Evolutionary conservation across 2,329 filamentous ascomycete genomes (phyloP), one percentile per base, ranked within the genome.

Genomic region (Sporothrix variecibatus): DNA sequence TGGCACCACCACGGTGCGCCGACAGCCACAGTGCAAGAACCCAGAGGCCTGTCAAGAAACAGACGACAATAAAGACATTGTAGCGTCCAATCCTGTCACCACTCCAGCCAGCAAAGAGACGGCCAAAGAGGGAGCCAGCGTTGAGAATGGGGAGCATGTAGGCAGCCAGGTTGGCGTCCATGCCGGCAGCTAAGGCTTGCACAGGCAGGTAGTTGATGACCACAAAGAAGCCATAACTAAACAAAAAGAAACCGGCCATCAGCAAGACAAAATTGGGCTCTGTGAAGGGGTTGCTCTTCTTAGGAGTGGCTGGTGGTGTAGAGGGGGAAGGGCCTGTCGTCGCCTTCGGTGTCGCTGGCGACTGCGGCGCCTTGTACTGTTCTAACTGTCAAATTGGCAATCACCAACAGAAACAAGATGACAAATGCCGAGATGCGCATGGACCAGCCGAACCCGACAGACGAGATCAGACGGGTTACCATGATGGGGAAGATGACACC

Each of bases 31-130:
- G 80, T 38, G 80, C 84, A 1, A 87, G 79, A 17, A 81, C 83
- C 73, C 85, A 82, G 51, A 87, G 73, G 49, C 82, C 82, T 8
- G 87, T 86, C 73, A 88, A 77, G 23, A 84, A 82, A 40, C 85
- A 86, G 77, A 90, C 85, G 72, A 87, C 78, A 60, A 90, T 86
- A 80, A 85, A 84, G 75, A 85, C 80, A 76, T 87, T 86, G 80
- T 82, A 87, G 15, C 83, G 82, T 4, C 85, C 85, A 23, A 84
- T 51, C 64, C 80, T 82, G 78, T 87, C 85, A 12, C 69, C 73
- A 20, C 70, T 23, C 34, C 82, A 67, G 3, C 82, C 82, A 0
- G 82, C 78, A 9, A 79, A 72, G 1, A 83, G 60, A 12, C 73
- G 17, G 17, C 76, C 49, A 73, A 72, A 68, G 67, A 73, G 65